These are phyloP conservation scores for Kuraishia piskuri DNA, from an alignment of 805 yeast species.

Conservation along the genomic window DNA sequence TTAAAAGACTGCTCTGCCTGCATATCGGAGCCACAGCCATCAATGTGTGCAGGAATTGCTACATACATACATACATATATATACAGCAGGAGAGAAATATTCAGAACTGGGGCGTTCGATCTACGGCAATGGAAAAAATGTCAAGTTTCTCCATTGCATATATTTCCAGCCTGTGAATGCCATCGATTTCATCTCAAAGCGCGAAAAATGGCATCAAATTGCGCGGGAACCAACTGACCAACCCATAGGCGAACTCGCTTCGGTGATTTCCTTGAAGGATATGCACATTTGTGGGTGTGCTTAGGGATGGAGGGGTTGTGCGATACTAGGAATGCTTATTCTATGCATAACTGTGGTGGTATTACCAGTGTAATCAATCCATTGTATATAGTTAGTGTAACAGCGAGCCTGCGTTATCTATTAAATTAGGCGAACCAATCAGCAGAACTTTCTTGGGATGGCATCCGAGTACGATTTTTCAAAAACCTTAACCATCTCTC, in stretches of 20 bases:
- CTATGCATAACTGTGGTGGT: background rate
- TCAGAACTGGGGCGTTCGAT: no score
- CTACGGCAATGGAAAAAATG: background rate
- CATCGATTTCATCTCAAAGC: background rate
- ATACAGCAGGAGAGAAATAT: no score
- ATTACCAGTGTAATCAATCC: no score
- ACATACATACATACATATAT: background rate
- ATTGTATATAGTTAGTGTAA: no score
- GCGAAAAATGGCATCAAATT: background rate
- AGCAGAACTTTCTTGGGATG: constrained; percentile 25
- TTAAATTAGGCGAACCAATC: constrained; percentile 5
- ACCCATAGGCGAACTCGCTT: background rate
- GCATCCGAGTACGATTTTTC: constrained; percentile 26
- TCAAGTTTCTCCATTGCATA: no score
- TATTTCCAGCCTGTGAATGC: background rate
- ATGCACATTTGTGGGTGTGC: no score
- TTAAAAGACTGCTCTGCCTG: background rate
- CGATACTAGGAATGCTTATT: background rate
- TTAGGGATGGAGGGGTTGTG: background rate
- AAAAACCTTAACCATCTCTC: constrained; percentile 13
- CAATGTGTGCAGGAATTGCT: background rate
- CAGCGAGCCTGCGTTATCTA: no score
- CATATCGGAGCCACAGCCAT: background rate
- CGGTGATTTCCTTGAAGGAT: background rate
- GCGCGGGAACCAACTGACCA: background rate